Percentiles rank a stretch among this genome's conserved stretches.
These are phyloP conservation scores for Cairneyella variabilis DNA, from an alignment of 495 filamentous ascomycete genomes.

Conservation along the genomic window DNA sequence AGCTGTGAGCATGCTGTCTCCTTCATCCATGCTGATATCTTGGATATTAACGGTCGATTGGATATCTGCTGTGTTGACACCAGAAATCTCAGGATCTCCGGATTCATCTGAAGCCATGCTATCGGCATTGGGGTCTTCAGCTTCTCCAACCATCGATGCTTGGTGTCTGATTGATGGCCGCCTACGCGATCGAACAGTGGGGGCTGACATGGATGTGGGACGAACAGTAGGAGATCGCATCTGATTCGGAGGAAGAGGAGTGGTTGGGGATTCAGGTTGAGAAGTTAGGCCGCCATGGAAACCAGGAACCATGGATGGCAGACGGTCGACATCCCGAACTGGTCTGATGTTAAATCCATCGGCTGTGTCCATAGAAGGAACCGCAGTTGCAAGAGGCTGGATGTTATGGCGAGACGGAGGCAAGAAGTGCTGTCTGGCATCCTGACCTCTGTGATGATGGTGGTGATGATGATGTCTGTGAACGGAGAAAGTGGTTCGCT, in stretches of 20 bases:
- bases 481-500: conserved; percentile 59
- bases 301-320: conserved; percentile 79
- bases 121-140: conserved; percentile 81
- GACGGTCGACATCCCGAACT: conserved; percentile 79
- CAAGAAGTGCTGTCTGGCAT: conserved; percentile 51
- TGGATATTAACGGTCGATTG: conserved; percentile 73
- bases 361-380: conserved; percentile 67
- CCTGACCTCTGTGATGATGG: conserved; percentile 57
- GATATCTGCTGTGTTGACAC: conserved; percentile 30
- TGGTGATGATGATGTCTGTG: conserved; percentile 54
- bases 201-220: conserved; percentile 44
- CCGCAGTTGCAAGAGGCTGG: conserved; percentile 64
- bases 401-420: conserved; percentile 49
- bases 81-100: conserved; percentile 59
- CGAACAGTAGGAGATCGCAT: conserved; percentile 45
- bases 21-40: conserved; percentile 71
- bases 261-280: conserved; percentile 91
- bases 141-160: conserved; percentile 79
- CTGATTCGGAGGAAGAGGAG: conserved; percentile 66
- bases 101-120: conserved; percentile 68
- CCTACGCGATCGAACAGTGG: conserved; percentile 40
- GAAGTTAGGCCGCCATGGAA: conserved; percentile 70
- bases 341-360: conserved; percentile 76
- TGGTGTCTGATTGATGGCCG: conserved; percentile 85
- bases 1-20: conserved; percentile 71